Percentiles rank a stretch among this genome's conserved stretches.
Conservation (phyloP, 2,329 filamentous ascomycete genomes). For the Periconia sp. region DNA sequence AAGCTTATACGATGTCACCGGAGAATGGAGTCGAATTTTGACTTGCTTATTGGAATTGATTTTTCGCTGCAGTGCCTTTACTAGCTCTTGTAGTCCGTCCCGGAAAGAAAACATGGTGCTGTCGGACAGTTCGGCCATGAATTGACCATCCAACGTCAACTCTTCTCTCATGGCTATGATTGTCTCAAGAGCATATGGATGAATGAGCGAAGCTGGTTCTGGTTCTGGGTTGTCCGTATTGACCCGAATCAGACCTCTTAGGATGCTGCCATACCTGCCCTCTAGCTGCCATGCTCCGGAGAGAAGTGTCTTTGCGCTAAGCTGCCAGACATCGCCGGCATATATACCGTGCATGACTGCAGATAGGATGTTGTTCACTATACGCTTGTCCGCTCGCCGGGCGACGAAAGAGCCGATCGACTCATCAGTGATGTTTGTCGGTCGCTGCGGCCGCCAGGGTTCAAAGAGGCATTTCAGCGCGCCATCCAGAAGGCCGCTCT, state of each 20-base stretch:
- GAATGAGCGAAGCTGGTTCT: conserved; percentile 12
- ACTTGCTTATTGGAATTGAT: conserved; percentile 48
- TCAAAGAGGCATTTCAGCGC: conserved; percentile 48
- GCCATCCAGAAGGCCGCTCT: conserved; percentile 64
- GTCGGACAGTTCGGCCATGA: conserved; percentile 38
- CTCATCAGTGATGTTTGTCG: conserved; percentile 62
- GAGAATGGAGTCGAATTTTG: conserved; percentile 45
- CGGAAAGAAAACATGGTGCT: conserved; percentile 53
- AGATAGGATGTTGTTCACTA: conserved; percentile 76
- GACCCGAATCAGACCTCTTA: conserved; percentile 27
- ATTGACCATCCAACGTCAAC: conserved; percentile 40
- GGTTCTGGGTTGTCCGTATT: conserved; percentile 17
- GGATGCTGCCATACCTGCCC: conserved; percentile 40
- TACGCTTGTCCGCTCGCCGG: conserved; percentile 58
- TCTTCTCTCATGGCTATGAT: conserved; percentile 39
- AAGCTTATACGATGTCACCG: conserved; percentile 27
- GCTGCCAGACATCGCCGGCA: conserved; percentile 81
- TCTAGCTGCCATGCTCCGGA: conserved; percentile 60
- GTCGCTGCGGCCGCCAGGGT: conserved; percentile 38
- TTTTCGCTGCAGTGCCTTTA: conserved; percentile 41
- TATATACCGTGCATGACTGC: conserved; percentile 86
- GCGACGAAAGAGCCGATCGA: conserved; percentile 72
- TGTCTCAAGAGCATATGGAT: conserved; percentile 30
- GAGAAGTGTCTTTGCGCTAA: conserved; percentile 74
- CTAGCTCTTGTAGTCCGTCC: conserved; percentile 50